Conservation (phyloP, 768 basidiomycete genomes). For the Boletellus ananiceps region DNA sequence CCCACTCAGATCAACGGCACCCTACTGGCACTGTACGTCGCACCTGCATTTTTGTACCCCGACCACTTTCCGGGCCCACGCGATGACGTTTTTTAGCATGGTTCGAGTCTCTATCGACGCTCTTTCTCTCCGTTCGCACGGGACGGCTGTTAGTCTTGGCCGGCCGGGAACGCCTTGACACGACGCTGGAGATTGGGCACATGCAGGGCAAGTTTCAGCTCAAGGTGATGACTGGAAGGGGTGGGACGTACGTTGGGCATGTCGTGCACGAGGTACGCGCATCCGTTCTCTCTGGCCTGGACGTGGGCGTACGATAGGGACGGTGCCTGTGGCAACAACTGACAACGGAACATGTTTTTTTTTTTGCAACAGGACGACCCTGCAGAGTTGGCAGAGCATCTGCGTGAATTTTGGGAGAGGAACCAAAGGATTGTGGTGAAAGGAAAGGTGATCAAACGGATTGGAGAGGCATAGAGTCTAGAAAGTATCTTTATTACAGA, state of each 20-base stretch:
- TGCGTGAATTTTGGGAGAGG: constrained; percentile 87
- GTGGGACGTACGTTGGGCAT: constrained; percentile 66
- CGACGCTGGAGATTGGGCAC: constrained; percentile 91
- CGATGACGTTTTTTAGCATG: constrained; percentile 54
- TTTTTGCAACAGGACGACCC: constrained; percentile 70
- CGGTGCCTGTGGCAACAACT: too few relatives aligned
- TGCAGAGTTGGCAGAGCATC: constrained; percentile 65
- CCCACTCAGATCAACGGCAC: constrained; percentile 75
- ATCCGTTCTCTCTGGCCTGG: too few relatives aligned
- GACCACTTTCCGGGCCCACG: not conserved
- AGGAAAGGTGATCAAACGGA: constrained; percentile 44
- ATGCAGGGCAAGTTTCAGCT: constrained; percentile 98
- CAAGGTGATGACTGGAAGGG: constrained; percentile 60
- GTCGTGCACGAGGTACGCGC: constrained; percentile 83
- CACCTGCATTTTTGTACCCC: not conserved
- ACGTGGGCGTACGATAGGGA: too few relatives aligned
- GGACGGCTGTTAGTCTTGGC: constrained; percentile 89
- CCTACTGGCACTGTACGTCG: constrained; percentile 81
- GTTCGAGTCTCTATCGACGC: constrained; percentile 79
- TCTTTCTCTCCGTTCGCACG: constrained; percentile 71
- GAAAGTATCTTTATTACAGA: not conserved
- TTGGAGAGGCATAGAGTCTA: constrained; percentile 41
- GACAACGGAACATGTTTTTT: not conserved
- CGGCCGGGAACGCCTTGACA: constrained; percentile 89
- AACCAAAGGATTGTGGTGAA: constrained; percentile 72